These are phyloP conservation scores for Salvia rosmarinus DNA, from an alignment of 257 asterid genomes.

Conservation along the genomic window DNA sequence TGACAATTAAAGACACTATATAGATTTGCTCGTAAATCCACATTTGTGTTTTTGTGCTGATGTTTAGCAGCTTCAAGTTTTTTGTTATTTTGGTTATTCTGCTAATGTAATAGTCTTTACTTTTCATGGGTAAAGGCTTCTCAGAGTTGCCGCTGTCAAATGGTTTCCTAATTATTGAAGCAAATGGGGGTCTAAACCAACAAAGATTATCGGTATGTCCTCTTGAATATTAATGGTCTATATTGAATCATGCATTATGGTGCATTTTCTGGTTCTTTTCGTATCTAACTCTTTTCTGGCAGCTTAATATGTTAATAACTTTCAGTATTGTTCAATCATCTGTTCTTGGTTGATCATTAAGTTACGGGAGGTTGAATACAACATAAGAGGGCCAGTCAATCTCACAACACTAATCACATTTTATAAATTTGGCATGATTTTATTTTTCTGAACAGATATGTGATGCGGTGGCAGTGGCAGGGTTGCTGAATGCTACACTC, in stretches of 20 bases:
- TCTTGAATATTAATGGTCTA: slow-evolving; percentile 26
- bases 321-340: too few species aligned
- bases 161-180: slow-evolving; percentile 93
- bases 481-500: slow-evolving; percentile 96
- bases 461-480: slow-evolving; percentile 99
- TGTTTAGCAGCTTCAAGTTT: slow-evolving; percentile 14
- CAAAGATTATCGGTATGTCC: slow-evolving; percentile 92
- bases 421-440: slow-evolving; percentile 19
- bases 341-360: too few species aligned
- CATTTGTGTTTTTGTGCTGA: not conserved
- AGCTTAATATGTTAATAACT: not conserved
- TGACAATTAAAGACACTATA: not conserved
- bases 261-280: slow-evolving; percentile 14
- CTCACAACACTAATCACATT: not conserved
- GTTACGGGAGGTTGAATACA: not conserved
- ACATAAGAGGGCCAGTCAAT: not conserved
- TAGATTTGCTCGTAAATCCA: not conserved
- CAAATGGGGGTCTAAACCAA: slow-evolving; percentile 99
- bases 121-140: slow-evolving; percentile 47
- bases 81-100: slow-evolving; percentile 14
- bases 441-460: slow-evolving; percentile 65
- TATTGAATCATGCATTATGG: slow-evolving; percentile 7
- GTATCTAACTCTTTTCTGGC: not conserved
- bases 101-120: slow-evolving; percentile 30
- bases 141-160: slow-evolving; percentile 75